phyloP scores from a whole-genome alignment of 2,329 filamentous ascomycete genomes.

The Hysterium pulicare region DNA sequence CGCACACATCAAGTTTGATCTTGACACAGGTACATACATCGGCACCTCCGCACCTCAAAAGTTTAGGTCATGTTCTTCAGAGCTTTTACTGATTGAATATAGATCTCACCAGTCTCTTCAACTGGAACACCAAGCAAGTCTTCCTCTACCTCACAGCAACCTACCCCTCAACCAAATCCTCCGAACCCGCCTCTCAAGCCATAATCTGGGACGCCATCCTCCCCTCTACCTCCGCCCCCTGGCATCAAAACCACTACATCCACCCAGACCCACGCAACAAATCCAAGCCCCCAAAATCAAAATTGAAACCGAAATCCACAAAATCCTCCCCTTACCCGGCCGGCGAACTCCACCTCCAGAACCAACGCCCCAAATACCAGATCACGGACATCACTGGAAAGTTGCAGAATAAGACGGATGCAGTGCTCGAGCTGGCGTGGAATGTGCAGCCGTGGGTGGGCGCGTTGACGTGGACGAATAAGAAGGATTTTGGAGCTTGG shows the following conservation, averaged over 20 bases:
- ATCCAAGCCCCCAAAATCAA: conserved; percentile 43
- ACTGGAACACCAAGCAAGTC: conserved; percentile 98
- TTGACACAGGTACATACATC: conserved; percentile 63
- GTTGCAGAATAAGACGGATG: conserved; percentile 69
- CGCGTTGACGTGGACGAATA: conserved; percentile 70
- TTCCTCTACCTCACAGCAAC: conserved; percentile 93
- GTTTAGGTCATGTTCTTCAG: not conserved
- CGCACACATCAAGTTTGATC: conserved; percentile 87
- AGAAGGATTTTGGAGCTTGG: conserved; percentile 56
- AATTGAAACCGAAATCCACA: conserved; percentile 10
- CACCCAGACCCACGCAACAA: conserved; percentile 58
- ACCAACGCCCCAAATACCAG: conserved; percentile 93
- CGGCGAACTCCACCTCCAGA: conserved; percentile 72
- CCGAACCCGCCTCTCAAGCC: conserved; percentile 55
- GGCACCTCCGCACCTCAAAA: not conserved
- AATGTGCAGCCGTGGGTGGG: conserved; percentile 99
- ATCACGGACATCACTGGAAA: conserved; percentile 85
- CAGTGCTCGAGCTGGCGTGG: conserved; percentile 80
- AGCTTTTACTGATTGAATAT: not conserved
- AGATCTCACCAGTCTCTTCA: conserved; percentile 90
- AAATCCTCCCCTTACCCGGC: conserved; percentile 41
- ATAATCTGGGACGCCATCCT: conserved; percentile 98
- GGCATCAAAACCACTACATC: conserved; percentile 50
- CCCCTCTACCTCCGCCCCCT: conserved; percentile 63
- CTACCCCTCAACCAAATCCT: conserved; percentile 50